Conservation (phyloP, 331 rosid genomes). For the Malus hybrid region DNA sequence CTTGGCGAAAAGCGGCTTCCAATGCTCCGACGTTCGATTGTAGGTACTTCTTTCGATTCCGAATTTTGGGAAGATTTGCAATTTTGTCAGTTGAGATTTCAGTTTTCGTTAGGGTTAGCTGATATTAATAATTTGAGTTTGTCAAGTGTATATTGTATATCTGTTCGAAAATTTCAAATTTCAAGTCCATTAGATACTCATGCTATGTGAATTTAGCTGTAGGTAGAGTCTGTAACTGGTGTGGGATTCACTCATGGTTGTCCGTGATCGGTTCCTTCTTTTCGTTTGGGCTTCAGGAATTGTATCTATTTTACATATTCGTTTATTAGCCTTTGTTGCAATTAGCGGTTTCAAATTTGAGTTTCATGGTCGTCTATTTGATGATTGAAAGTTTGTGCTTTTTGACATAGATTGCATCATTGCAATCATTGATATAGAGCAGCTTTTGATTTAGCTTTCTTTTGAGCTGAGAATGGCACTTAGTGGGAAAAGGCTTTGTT, state of each 20-base stretch:
- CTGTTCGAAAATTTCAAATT: not conserved
- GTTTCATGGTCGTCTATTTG: not conserved
- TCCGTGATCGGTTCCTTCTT: not conserved
- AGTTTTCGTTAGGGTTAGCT: not conserved
- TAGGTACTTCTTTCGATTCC: conserved; percentile 38
- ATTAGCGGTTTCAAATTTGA: not conserved
- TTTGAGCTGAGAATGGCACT: not conserved
- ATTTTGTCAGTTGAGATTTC: not conserved
- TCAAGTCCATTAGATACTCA: not conserved
- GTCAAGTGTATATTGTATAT: not conserved
- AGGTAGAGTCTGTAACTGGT: not conserved
- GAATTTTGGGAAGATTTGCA: not conserved
- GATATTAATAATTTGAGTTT: not conserved
- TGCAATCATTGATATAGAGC: not conserved
- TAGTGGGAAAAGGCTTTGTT: too few relatives aligned
- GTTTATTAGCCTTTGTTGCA: not conserved
- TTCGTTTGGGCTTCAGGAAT: not conserved
- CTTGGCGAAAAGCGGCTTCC: conserved; percentile 84
- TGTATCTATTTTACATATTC: not conserved
- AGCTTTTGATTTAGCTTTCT: not conserved
- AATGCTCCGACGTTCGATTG: conserved; percentile 92
- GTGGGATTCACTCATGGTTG: not conserved
- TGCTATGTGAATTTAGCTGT: not conserved
- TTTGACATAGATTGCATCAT: not conserved
- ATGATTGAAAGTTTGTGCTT: not conserved